Conservation (phyloP, 2,329 filamentous ascomycete species). For the Pseudopyrenochaeta lycopersici region DNA sequence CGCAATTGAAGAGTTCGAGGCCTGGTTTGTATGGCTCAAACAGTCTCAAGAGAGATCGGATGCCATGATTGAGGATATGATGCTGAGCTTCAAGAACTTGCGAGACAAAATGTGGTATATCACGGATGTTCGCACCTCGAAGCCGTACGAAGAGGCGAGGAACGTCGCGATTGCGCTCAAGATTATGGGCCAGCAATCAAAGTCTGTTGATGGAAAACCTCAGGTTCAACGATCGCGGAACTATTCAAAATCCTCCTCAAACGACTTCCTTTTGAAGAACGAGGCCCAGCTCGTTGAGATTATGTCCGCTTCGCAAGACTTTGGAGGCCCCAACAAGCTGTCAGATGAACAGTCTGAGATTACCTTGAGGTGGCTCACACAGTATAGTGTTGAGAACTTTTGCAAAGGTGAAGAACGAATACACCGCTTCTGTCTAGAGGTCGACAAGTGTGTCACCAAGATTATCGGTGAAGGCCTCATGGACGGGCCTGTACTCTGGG, state of each 20-base stretch:
- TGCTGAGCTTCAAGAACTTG: conserved; percentile 75
- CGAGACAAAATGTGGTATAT: conserved; percentile 99
- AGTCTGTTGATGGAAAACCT: conserved; percentile 51
- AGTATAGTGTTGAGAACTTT: conserved; percentile 87
- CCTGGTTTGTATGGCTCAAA: conserved; percentile 84
- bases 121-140: conserved; percentile 90
- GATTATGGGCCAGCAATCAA: conserved; percentile 76
- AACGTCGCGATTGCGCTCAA: conserved; percentile 88
- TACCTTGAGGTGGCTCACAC: conserved; percentile 82
- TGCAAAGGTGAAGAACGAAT: conserved; percentile 95
- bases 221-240: conserved; percentile 52
- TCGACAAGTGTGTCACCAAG: conserved; percentile 85
- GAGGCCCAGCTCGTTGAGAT: conserved; percentile 89
- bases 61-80: conserved; percentile 76
- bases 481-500: conserved; percentile 89
- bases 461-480: conserved; percentile 84
- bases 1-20: conserved; percentile 80
- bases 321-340: conserved; percentile 92
- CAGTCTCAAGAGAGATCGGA: conserved; percentile 83
- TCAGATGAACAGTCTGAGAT: conserved; percentile 94
- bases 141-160: conserved; percentile 84
- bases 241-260: conserved; percentile 56
- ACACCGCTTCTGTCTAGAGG: conserved; percentile 90
- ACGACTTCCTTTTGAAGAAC: conserved; percentile 76
- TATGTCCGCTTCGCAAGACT: conserved; percentile 80